Evolutionary conservation across 805 yeast genomes (phyloP).

Genomic region (Alloascoidea hylecoeti): DNA sequence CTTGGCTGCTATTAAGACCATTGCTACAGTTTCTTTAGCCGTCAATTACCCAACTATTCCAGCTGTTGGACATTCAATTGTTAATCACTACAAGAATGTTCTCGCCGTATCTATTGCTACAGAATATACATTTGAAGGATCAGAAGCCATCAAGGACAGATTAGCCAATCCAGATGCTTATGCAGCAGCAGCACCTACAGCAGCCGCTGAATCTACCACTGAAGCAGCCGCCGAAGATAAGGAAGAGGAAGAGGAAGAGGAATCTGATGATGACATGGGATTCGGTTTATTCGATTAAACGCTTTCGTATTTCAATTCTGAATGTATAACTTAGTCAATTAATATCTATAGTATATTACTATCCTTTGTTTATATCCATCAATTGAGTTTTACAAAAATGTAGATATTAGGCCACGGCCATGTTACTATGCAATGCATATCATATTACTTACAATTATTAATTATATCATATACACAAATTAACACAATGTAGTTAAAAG

Average conservation of each 20-base stretch:
- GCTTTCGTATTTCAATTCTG: conserved; percentile 5
- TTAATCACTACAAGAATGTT: conserved; percentile 98
- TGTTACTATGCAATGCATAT: too few relatives aligned
- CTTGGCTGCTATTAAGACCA: conserved; percentile 80
- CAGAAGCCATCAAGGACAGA: conserved; percentile 98
- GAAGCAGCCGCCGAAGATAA: conserved; percentile 55
- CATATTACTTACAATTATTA: too few relatives aligned
- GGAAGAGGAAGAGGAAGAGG: conserved; percentile 60
- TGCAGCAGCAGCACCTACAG: conserved; percentile 98
- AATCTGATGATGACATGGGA: conserved; percentile 76
- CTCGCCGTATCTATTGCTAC: conserved; percentile 96
- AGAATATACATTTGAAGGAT: conserved; percentile 98
- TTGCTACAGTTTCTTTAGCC: conserved; percentile 95
- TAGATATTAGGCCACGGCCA: too few relatives aligned
- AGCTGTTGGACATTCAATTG: conserved; percentile 96
- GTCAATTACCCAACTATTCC: conserved; percentile 99
- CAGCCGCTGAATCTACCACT: conserved; percentile 59
- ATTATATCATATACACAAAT: too few relatives aligned
- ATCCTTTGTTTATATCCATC: too few relatives aligned
- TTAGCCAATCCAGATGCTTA: conserved; percentile 99
- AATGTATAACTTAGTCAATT: too few relatives aligned
- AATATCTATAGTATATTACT: too few relatives aligned
- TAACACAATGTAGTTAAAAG: too few relatives aligned
- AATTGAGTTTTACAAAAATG: too few relatives aligned
- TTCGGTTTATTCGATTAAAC: conserved; percentile 96